Evolutionary conservation across 2,329 filamentous ascomycete species (phyloP), one percentile per base, ranked within the genome.

Genomic region (Rutstroemia sydowiana): DNA sequence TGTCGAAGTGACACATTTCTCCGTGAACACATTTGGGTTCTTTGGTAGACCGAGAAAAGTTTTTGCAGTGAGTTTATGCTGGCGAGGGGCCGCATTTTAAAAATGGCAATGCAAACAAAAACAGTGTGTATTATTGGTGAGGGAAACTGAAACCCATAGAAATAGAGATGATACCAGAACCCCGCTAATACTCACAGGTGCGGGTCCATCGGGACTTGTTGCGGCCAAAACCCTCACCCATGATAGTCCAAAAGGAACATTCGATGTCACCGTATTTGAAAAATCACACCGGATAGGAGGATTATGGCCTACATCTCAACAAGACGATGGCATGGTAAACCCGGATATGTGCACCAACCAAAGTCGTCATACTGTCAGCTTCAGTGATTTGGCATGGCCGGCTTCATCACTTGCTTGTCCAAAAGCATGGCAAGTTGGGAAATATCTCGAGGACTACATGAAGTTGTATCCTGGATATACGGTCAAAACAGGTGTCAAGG

Each of bases 261-360:
- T 88, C 69, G 71, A 74, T 5, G 83, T 92, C 44, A 85, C 79
- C 3, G 67, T 95, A 21, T 87, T 85, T 61, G 88, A 95, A 45
- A 71, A 76, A 14, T 76, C 82, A 43, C 63, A 74, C 31, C 75
- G 78, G 36, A 75, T 92, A 14, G 88, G 88, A 10, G 88, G 88
- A 0, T 77, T 93, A n/a, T 95, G 88, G 88, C 84, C 85, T 3
- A 14, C 5, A 14, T 46, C 68, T 11, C 74, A 71, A 48, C 59
- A 69, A 2, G 80, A 82, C 49, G 59, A 56, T n/a, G 68, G 59
- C 1, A 69, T 79, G 36, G 69, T 85, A 14, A 80, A 85, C 56
- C 85, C 84, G 8, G 75, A 85, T 48, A 86, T 87, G 74, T 73
- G 79, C 14, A 79, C 79, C 3, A 95, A 95, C 65, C 80, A 91